A percentile compares a stretch with the other conserved stretches of the same genome.
Conservation (phyloP, 768 basidiomycete genomes). For the Tephrocybe rancida region DNA sequence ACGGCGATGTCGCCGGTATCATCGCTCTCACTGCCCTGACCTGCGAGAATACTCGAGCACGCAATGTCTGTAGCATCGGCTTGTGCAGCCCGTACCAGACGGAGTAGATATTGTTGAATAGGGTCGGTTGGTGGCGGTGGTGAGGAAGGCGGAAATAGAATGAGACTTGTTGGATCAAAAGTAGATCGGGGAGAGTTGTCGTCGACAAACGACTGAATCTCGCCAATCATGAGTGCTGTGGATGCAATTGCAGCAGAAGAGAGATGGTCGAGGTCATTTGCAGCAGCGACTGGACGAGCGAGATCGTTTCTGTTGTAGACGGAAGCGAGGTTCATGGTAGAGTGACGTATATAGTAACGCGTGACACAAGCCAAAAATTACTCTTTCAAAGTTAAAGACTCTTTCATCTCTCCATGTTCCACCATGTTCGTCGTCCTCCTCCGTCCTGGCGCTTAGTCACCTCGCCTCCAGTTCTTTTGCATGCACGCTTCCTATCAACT, state of each 20-base stretch:
- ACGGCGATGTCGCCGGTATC: constrained; percentile 56
- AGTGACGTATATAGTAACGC: constrained; percentile 18
- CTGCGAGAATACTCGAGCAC: constrained; percentile 56
- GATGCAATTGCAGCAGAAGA: constrained; percentile 18
- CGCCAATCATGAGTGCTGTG: constrained; percentile 18
- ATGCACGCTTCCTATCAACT: constrained; percentile 17
- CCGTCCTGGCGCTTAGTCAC: constrained; percentile 1
- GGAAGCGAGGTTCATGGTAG: constrained; percentile 5
- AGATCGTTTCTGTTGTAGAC: constrained; percentile 11
- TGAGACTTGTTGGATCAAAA: constrained; percentile 18
- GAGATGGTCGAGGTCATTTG: constrained; percentile 7
- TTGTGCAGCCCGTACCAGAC: constrained; percentile 41
- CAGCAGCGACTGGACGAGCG: constrained; percentile 1
- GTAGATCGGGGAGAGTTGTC: constrained; percentile 7
- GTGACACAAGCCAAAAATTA: constrained; percentile 18
- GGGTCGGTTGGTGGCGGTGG: constrained; percentile 3
- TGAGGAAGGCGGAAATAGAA: constrained; percentile 19
- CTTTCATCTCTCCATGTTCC: constrained; percentile 16
- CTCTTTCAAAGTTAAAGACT: too few relatives aligned
- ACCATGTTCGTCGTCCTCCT: constrained; percentile 3
- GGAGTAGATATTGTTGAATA: constrained; percentile 22
- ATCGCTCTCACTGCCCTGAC: constrained; percentile 56
- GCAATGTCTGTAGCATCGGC: constrained; percentile 38
- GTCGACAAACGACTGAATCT: constrained; percentile 16
- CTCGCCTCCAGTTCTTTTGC: too few relatives aligned